A percentile compares a stretch with the other conserved stretches of the same genome.
Conservation (phyloP, 2,329 filamentous ascomycete genomes). For the Parastagonospora nodorum region DNA sequence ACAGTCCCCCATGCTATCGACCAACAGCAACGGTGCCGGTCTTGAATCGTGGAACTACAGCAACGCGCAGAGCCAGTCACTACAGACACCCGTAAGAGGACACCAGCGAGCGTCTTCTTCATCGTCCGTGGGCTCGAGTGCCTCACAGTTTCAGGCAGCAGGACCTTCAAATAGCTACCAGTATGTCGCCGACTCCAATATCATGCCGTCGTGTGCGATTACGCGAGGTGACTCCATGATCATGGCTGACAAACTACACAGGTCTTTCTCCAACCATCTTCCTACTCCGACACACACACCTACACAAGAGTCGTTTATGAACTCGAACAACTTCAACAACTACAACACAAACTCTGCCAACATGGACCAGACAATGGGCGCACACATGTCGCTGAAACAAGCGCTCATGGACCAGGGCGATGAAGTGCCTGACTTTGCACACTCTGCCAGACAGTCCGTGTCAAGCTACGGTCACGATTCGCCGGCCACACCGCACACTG, state of each 20-base stretch:
- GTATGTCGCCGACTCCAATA: constrained; percentile 53
- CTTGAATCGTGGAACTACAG: constrained; percentile 42
- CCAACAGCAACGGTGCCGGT: constrained; percentile 27
- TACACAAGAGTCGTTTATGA: constrained; percentile 57
- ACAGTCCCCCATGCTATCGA: constrained; percentile 39
- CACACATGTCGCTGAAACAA: constrained; percentile 65
- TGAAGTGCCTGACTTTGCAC: constrained; percentile 56
- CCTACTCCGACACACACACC: constrained; percentile 62
- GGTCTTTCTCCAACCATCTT: constrained; percentile 56
- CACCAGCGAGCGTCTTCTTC: constrained; percentile 48
- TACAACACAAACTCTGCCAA: constrained; percentile 50
- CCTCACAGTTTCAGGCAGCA: constrained; percentile 41
- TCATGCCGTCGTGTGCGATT: constrained; percentile 48
- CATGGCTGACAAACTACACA: constrained; percentile 44
- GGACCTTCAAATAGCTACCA: constrained; percentile 40
- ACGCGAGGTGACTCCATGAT: constrained; percentile 39
- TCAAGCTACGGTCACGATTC: constrained; percentile 66
- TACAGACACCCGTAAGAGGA: constrained; percentile 38
- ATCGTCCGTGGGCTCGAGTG: constrained; percentile 46
- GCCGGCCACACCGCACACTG: constrained; percentile 64
- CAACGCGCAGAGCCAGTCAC: constrained; percentile 39
- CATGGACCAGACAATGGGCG: constrained; percentile 52
- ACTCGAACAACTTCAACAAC: constrained; percentile 51
- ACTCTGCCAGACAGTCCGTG: constrained; percentile 62
- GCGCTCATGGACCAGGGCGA: constrained; percentile 61